These are phyloP conservation scores for Curvularia sp. DNA, from an alignment of 2,329 filamentous ascomycete species.

Conservation along the genomic window DNA sequence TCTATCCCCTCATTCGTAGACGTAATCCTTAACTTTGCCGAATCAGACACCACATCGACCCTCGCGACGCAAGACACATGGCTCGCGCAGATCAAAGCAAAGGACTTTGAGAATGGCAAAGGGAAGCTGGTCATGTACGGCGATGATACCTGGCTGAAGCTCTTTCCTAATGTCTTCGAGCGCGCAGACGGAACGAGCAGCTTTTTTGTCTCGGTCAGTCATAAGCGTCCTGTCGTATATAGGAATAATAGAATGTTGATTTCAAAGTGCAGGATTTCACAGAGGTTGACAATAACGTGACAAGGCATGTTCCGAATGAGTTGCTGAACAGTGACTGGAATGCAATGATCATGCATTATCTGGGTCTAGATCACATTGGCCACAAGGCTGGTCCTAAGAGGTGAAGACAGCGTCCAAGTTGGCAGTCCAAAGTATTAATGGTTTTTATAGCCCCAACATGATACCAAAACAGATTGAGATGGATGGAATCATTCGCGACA, in stretches of 20 bases:
- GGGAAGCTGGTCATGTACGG: slow-evolving; percentile 91
- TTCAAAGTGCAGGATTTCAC: slow-evolving; percentile 77
- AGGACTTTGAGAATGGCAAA: slow-evolving; percentile 49
- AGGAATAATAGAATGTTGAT: slow-evolving; percentile 45
- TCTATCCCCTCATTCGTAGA: slow-evolving; percentile 98
- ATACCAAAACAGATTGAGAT: slow-evolving; percentile 91
- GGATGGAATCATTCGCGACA: slow-evolving; percentile 78
- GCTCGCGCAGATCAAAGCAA: slow-evolving; percentile 86
- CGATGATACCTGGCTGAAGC: slow-evolving; percentile 97
- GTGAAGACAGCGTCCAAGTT: slow-evolving; percentile 51
- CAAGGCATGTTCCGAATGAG: slow-evolving; percentile 82
- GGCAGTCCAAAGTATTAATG: slow-evolving; percentile 16
- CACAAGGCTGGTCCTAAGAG: slow-evolving; percentile 91
- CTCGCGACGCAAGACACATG: slow-evolving; percentile 91
- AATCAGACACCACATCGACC: slow-evolving; percentile 89
- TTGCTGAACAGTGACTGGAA: slow-evolving; percentile 83
- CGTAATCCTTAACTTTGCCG: slow-evolving; percentile 94
- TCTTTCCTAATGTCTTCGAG: slow-evolving; percentile 89
- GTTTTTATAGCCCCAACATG: slow-evolving; percentile 76
- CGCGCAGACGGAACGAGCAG: slow-evolving; percentile 92
- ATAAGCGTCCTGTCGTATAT: slow-evolving; percentile 37
- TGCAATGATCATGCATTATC: slow-evolving; percentile 91
- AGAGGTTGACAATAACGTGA: slow-evolving; percentile 97
- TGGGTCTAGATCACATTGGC: slow-evolving; percentile 95
- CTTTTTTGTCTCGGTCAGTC: slow-evolving; percentile 93